Base-by-base conservation (phyloP, 1,139 yeast genomes). In the Scheffersomyces titani region DNA sequence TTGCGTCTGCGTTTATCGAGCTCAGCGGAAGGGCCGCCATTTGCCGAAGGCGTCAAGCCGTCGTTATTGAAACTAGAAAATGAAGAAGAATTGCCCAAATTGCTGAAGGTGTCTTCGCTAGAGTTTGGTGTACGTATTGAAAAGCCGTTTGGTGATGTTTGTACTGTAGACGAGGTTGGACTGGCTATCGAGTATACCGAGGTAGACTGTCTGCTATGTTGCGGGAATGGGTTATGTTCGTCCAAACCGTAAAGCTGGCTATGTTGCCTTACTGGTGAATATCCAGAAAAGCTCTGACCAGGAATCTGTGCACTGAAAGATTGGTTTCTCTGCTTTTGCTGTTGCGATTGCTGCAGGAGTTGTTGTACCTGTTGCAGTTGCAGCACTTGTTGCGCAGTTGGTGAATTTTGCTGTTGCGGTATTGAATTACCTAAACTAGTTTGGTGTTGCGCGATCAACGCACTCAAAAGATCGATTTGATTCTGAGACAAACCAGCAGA, bases 401-500 rank as follows among this genome's bases (percentile, higher is more conserved):
- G 47, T 11, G 47, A 49, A 19, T n/a, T 40, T 11, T 54, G 44
- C 16, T 51, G 40, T 20, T 36, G 54, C 7, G 69, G 68, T 16
- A 70, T 60, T 20, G 65, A 49, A 49, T 69, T 70, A n/a, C 71
- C 73, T 51, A 69, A 62, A 46, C 65, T 67, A 5, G 72, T 67
- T 67, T 87, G 89, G 68, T 88, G 89, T 63, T 86, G 89, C 0
- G 92, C 93, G 48, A 88, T 85, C 55, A 89, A 75, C 0, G 91
- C 90, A 22, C 90, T 86, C 49, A 89, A 74, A 3, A 90, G 85
- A 65, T 88, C 92, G 20, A 89, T 88, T 68, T 89, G 93, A 51
- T 84, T 85, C 59, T 81, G 84, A 6, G 85, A 77, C 52, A 88
- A 76, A 0, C 94, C 94, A 1, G 88, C 90, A 20, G 85, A 82